Evolutionary conservation across 73 alveolate genomes (phyloP).

Genomic region (Paramecium pentaurelia): DNA sequence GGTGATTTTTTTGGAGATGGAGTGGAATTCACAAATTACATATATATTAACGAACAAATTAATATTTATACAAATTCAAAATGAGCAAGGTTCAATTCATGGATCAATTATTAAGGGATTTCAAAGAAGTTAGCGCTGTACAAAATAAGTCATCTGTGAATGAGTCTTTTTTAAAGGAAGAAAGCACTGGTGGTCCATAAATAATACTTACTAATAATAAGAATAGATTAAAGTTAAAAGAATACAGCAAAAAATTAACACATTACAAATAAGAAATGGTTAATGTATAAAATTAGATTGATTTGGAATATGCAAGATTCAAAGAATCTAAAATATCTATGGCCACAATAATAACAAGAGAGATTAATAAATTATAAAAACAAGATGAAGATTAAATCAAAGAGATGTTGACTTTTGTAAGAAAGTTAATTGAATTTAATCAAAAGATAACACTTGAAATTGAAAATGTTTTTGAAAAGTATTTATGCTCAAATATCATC

Average conservation of each 20-base stretch:
- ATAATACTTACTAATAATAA: constrained; percentile 13
- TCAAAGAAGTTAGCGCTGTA: not conserved
- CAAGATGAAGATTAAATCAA: constrained; percentile 23
- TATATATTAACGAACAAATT: constrained; percentile 15
- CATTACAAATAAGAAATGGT: constrained; percentile 3
- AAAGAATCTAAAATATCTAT: not conserved
- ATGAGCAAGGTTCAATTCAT: constrained; percentile 31
- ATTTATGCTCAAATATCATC: not conserved
- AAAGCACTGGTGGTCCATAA: not conserved
- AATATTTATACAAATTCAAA: not conserved
- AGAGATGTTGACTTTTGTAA: not conserved
- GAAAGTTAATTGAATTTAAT: not conserved
- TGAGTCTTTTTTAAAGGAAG: not conserved
- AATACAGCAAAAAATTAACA: not conserved
- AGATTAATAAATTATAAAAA: not conserved
- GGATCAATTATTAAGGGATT: constrained; percentile 18
- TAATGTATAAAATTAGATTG: not conserved
- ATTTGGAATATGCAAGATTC: not conserved
- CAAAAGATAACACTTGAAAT: not conserved
- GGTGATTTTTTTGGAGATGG: not conserved
- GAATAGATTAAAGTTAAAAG: constrained; percentile 17
- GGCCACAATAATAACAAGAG: constrained; percentile 20
- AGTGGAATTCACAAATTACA: not conserved
- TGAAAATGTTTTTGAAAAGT: constrained; percentile 30
- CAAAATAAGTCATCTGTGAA: not conserved